Evolutionary conservation across 768 basidiomycete genomes (phyloP).

Genomic region (Leccinum incarnatum): DNA sequence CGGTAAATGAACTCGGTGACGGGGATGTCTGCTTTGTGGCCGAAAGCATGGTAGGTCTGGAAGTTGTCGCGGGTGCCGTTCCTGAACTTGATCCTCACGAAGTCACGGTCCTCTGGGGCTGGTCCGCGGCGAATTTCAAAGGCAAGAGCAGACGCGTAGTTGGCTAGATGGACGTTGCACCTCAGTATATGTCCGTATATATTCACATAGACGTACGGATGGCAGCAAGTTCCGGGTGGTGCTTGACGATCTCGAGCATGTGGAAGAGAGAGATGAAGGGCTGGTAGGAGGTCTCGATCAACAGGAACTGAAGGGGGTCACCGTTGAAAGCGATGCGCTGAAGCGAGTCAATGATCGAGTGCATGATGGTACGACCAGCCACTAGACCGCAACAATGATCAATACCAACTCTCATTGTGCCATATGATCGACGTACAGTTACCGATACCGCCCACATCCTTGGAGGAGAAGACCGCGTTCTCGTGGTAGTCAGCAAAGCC

Average conservation of each 20-base stretch:
- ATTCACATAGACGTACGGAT: constrained; percentile 52
- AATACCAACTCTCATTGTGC: neutral
- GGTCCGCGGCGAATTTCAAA: constrained; percentile 78
- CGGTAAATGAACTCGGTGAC: constrained; percentile 85
- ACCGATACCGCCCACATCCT: constrained; percentile 61
- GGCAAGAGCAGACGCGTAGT: constrained; percentile 70
- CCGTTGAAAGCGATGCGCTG: constrained; percentile 76
- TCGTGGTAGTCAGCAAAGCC: constrained; percentile 80
- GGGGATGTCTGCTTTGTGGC: constrained; percentile 71
- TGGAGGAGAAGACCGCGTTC: constrained; percentile 65
- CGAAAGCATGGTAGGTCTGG: constrained; percentile 69
- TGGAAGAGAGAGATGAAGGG: constrained; percentile 88
- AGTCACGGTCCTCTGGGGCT: constrained; percentile 74
- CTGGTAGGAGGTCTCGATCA: constrained; percentile 84
- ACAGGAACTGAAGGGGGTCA: constrained; percentile 75
- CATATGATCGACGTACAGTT: constrained; percentile 58
- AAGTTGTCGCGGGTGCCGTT: constrained; percentile 70
- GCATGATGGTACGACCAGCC: constrained; percentile 76
- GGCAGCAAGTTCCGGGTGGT: constrained; percentile 56
- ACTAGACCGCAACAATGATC: constrained; percentile 43
- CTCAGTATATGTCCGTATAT: constrained; percentile 11
- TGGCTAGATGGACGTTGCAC: constrained; percentile 42
- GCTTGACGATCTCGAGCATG: constrained; percentile 59
- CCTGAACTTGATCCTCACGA: constrained; percentile 82
- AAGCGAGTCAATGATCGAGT: constrained; percentile 67